phyloP scores from a whole-genome alignment of 108 stramenopile genomes.

The Conticribra guillardii region DNA sequence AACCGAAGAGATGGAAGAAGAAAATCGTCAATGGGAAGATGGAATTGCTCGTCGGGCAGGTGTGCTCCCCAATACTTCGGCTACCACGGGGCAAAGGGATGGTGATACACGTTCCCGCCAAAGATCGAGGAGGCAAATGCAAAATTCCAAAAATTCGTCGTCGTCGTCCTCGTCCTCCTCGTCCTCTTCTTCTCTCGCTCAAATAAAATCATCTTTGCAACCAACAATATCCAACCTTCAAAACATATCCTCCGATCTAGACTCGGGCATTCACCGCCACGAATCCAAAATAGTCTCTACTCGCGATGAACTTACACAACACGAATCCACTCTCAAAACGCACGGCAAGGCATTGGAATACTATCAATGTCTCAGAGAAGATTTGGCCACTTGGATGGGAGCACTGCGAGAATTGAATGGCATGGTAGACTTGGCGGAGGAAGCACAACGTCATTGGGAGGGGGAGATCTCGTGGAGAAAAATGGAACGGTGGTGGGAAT shows the following conservation, averaged over 20 bases:
- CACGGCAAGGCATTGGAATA: constrained; percentile 70
- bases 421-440: constrained; percentile 53
- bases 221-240: constrained; percentile 38
- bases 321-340: constrained; percentile 51
- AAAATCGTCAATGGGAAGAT: constrained; percentile 63
- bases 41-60: constrained; percentile 74
- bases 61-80: constrained; percentile 31
- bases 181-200: constrained; percentile 19
- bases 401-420: constrained; percentile 67
- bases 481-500: constrained; percentile 47
- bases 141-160: background rate
- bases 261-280: constrained; percentile 34
- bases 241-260: constrained; percentile 39
- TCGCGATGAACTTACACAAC: constrained; percentile 39
- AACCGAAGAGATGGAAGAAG: constrained; percentile 31
- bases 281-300: constrained; percentile 41
- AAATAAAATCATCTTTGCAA: constrained; percentile 45
- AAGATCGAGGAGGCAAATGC: background rate
- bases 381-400: constrained; percentile 73
- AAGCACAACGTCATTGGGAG: constrained; percentile 53
- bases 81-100: too few species aligned
- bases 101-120: too few species aligned
- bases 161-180: constrained; percentile 10
- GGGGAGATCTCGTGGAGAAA: constrained; percentile 30
- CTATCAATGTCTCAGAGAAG: constrained; percentile 65